Conservation (phyloP, 2,329 filamentous ascomycete genomes). For the Mycosphaerella sp. region DNA sequence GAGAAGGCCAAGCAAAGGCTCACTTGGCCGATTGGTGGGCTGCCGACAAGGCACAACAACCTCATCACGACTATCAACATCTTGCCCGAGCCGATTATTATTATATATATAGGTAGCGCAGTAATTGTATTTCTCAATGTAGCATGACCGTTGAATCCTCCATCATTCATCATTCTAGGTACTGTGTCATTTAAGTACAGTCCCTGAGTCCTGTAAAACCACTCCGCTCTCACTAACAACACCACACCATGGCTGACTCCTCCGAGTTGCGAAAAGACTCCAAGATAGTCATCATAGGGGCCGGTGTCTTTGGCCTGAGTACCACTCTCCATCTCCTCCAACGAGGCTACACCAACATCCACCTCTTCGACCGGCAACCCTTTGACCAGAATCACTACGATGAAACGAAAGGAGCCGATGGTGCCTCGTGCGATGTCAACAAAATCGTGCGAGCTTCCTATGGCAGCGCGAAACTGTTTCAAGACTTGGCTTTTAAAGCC, state of each 20-base stretch:
- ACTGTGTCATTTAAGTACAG: too few species aligned
- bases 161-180: too few species aligned
- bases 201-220: too few species aligned
- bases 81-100: too few species aligned
- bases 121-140: background rate
- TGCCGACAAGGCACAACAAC: background rate
- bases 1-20: background rate
- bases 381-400: slow-evolving; percentile 22
- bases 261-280: slow-evolving; percentile 11
- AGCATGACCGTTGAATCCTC: background rate
- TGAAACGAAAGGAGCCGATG: slow-evolving; percentile 18
- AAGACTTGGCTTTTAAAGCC: slow-evolving; percentile 23
- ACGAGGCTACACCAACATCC: slow-evolving; percentile 26
- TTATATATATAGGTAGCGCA: too few species aligned
- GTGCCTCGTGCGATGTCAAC: slow-evolving; percentile 23
- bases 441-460: slow-evolving; percentile 27
- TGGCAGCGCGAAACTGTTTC: slow-evolving; percentile 21
- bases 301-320: slow-evolving; percentile 42
- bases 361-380: slow-evolving; percentile 32
- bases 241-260: slow-evolving; percentile 7
- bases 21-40: background rate
- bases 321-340: slow-evolving; percentile 32
- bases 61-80: too few species aligned
- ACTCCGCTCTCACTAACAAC: background rate
- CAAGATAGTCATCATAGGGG: slow-evolving; percentile 36